Conservation (phyloP, 306 rosid genomes). For the Quercus engelmannii region DNA sequence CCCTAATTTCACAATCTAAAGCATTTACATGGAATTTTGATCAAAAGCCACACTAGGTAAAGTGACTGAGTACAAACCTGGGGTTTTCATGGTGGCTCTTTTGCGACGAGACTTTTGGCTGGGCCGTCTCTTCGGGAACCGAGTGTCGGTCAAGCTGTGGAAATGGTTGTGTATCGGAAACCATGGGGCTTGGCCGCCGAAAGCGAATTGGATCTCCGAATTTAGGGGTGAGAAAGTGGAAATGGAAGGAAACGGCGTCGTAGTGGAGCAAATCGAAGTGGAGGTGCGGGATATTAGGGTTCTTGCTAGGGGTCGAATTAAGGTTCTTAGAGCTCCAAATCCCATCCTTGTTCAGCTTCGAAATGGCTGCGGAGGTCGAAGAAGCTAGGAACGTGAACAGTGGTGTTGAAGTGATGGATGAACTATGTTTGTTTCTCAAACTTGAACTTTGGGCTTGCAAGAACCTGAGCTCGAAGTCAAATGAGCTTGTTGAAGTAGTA, state of each 20-base stretch:
- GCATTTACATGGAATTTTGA: not conserved
- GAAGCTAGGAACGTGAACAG: too few species aligned
- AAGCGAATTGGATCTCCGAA: not conserved
- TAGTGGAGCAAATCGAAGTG: not conserved
- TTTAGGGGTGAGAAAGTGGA: constrained; percentile 6
- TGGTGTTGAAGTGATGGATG: too few species aligned
- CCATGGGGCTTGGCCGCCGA: constrained; percentile 39
- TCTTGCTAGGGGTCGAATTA: constrained; percentile 52
- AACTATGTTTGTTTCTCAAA: too few species aligned
- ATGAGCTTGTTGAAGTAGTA: too few species aligned
- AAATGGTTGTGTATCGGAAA: constrained; percentile 42
- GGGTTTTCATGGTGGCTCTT: constrained; percentile 68
- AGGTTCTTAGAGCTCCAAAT: constrained; percentile 51
- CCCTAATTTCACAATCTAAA: too few species aligned
- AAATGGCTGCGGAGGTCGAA: too few species aligned
- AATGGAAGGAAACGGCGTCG: constrained; percentile 18
- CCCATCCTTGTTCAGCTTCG: constrained; percentile 35
- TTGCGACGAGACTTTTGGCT: constrained; percentile 62
- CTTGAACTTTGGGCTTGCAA: too few species aligned
- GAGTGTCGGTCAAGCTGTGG: constrained; percentile 80
- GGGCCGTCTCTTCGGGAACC: constrained; percentile 79
- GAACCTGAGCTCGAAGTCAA: too few species aligned
- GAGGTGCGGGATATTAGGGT: constrained; percentile 23
- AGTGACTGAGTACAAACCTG: constrained; percentile 32
- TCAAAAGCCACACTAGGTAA: too few species aligned